A percentile compares a stretch with the other conserved stretches of the same genome.
phyloP scores from a whole-genome alignment of 2,329 filamentous ascomycete species.

The Fusarium siculi region DNA sequence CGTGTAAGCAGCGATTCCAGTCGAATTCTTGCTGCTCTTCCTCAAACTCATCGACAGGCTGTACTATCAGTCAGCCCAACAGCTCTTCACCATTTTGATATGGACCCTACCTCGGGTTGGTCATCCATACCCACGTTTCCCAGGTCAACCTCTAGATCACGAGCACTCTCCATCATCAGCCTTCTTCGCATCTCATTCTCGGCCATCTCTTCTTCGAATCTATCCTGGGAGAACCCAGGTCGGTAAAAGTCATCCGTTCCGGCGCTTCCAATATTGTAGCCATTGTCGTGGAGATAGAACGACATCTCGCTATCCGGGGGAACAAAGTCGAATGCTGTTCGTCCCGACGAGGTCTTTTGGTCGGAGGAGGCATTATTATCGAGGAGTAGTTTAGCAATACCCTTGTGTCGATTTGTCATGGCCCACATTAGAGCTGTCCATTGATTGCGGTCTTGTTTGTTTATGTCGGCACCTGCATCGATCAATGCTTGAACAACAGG shows the following conservation, averaged over 20 bases:
- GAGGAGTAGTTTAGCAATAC: conserved; percentile 90
- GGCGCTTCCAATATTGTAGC: conserved; percentile 86
- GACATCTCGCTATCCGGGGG: conserved; percentile 96
- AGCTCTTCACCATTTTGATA: neutral
- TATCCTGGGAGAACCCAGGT: conserved; percentile 89
- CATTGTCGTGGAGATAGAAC: conserved; percentile 92
- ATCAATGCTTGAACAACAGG: conserved; percentile 86
- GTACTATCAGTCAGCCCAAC: conserved; percentile 3
- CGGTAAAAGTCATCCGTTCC: conserved; percentile 94
- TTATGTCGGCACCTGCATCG: conserved; percentile 86
- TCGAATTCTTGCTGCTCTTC: conserved; percentile 95
- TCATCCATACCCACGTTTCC: conserved; percentile 97
- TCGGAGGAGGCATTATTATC: conserved; percentile 96
- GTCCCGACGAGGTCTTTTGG: conserved; percentile 91
- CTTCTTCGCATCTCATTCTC: conserved; percentile 94
- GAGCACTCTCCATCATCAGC: conserved; percentile 99
- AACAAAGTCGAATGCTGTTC: conserved; percentile 95
- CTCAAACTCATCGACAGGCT: conserved; percentile 81
- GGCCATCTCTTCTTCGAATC: conserved; percentile 96
- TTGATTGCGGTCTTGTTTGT: conserved; percentile 93
- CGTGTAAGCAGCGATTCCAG: conserved; percentile 92
- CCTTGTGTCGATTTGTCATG: conserved; percentile 98
- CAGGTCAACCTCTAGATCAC: conserved; percentile 94
- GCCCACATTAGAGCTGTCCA: conserved; percentile 99
- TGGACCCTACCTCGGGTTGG: conserved; percentile 79